Evolutionary conservation across 108 stramenopile species (phyloP).

Genomic region (Discostella pseudostelligera): DNA sequence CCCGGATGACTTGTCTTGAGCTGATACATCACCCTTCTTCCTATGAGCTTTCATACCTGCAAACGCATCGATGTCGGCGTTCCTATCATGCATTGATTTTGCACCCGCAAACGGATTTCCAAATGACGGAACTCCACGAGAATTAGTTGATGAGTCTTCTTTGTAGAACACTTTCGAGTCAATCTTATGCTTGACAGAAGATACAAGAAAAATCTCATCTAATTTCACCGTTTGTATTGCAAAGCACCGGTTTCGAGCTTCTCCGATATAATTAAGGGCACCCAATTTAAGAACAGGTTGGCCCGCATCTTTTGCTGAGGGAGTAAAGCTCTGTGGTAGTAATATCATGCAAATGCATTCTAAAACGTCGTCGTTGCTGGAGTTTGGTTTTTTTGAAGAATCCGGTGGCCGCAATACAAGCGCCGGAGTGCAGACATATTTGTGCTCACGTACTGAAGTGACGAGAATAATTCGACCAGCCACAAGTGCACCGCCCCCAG

Average conservation of each 20-base stretch:
- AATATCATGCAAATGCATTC: constrained; percentile 61
- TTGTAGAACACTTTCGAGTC: constrained; percentile 57
- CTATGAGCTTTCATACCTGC: constrained; percentile 72
- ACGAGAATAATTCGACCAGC: constrained; percentile 69
- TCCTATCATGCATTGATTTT: constrained; percentile 40
- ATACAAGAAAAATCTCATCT: constrained; percentile 68
- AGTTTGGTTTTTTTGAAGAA: constrained; percentile 12
- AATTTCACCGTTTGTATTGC: constrained; percentile 53
- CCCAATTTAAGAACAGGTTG: constrained; percentile 34
- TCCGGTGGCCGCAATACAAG: constrained; percentile 55
- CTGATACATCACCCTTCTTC: constrained; percentile 44
- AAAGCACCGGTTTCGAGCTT: constrained; percentile 50
- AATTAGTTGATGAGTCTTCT: constrained; percentile 33
- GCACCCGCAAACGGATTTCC: constrained; percentile 51
- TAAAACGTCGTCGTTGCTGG: constrained; percentile 7
- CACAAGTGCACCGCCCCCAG: constrained; percentile 53
- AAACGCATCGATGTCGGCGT: constrained; percentile 42
- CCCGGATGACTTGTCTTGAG: constrained; percentile 13
- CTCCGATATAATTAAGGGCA: constrained; percentile 58
- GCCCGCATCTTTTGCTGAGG: constrained; percentile 23
- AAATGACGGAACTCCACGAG: neutral
- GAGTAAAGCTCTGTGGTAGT: constrained; percentile 59
- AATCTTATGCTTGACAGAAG: constrained; percentile 61
- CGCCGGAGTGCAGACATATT: constrained; percentile 66
- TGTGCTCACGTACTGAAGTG: constrained; percentile 63